Percentiles rank a stretch among this genome's conserved stretches.
phyloP scores from a whole-genome alignment of 2,329 filamentous ascomycete genomes.

The Cladosporium halotolerans region DNA sequence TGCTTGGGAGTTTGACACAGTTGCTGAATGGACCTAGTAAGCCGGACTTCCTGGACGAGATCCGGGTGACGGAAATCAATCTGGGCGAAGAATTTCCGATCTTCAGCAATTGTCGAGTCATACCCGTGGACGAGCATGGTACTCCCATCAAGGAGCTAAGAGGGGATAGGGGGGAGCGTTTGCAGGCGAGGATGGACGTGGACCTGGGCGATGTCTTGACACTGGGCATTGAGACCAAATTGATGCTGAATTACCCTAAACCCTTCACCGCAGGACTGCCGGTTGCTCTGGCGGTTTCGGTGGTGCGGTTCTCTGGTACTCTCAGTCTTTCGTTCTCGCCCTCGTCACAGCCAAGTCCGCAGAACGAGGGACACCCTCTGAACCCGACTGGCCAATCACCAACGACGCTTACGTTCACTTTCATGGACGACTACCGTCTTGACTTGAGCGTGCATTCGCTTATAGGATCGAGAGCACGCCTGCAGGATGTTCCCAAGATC shows the following conservation, averaged over 20 bases:
- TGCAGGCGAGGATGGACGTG: constrained; percentile 95
- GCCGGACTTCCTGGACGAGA: constrained; percentile 88
- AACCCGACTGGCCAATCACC: constrained; percentile 38
- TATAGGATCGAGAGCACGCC: constrained; percentile 68
- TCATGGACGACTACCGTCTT: constrained; percentile 79
- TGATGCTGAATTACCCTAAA: constrained; percentile 91
- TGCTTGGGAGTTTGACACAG: constrained; percentile 76
- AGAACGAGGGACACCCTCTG: constrained; percentile 29
- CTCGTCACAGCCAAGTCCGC: constrained; percentile 35
- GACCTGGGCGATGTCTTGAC: constrained; percentile 95
- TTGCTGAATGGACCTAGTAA: constrained; percentile 78
- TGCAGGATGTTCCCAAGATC: constrained; percentile 85
- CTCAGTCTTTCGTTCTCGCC: constrained; percentile 91
- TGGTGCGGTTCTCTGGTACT: constrained; percentile 91
- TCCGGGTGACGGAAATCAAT: constrained; percentile 86
- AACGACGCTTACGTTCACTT: constrained; percentile 91
- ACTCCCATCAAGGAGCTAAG: constrained; percentile 41
- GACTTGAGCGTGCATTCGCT: constrained; percentile 77
- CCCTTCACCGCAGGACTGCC: constrained; percentile 82
- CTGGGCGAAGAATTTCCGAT: constrained; percentile 97
- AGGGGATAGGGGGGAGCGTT: constrained; percentile 55
- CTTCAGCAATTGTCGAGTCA: constrained; percentile 95
- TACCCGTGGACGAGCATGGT: constrained; percentile 79
- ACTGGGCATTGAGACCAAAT: constrained; percentile 85
- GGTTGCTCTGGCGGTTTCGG: constrained; percentile 82